Base-by-base conservation (phyloP, 768 basidiomycete species). In the Russula sp. region DNA sequence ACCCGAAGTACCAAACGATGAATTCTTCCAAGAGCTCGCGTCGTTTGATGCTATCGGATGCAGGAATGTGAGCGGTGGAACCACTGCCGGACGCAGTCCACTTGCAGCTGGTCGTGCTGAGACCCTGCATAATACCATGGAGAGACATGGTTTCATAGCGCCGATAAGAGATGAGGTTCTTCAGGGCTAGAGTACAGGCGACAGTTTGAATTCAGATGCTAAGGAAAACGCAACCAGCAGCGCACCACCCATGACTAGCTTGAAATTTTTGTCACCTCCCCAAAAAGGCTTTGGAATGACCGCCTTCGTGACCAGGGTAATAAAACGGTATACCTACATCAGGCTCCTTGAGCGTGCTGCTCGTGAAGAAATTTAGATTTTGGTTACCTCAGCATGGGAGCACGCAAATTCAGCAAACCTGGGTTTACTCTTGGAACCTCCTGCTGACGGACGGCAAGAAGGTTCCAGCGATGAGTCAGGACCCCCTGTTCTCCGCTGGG, bases 1-100 rank as follows among this genome's bases (percentile, higher is more conserved):
- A 87, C 70, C 94, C 89, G 62, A 97, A 91, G 67, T 93, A 87
- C 97, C 97, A 99, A 71, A 85, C 89, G n/a, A 98, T 61, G 70
- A 96, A 92, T 55, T 98, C 92, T 71, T 91, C 85, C 0, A 94
- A 70, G 14, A 98, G 73, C 70, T 93, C 86, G n/a, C 83, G 79
- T 18, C 92, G 81, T 72, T 93, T 97, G 37, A 83, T 68, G 2
- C 84, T 75, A 68, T 98, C 94, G 0, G 84, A 82, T 3, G 83
- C 81, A 7, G 83, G 76, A 0, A 85, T 80, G 54, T 86, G 77
- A 2, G 71, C 68, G 20, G 55, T 66, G 7, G 73, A 73, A 18
- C 74, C 73, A 7, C 67, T 59, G 6, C 79, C 76, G 9, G 81
- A 83, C 66, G 77, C 78, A 13, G 93, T 76, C 95, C 95, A 98